Evolutionary conservation across 2,329 filamentous ascomycete genomes (phyloP).

Genomic region (Fusarium annulatum): DNA sequence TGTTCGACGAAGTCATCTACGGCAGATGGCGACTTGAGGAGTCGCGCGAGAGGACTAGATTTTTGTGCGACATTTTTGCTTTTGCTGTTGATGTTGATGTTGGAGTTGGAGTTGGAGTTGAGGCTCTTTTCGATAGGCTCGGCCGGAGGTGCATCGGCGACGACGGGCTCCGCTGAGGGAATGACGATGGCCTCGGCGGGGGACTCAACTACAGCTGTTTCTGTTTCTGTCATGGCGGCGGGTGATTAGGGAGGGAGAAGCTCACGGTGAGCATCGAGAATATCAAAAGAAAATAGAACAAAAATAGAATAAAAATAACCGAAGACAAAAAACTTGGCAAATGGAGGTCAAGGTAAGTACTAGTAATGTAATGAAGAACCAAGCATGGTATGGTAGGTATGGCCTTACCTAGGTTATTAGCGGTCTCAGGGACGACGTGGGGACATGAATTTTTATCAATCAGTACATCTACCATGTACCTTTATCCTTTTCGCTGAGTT

Average conservation of each 20-base stretch:
- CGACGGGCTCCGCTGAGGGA: constrained; percentile 38
- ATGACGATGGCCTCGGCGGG: constrained; percentile 43
- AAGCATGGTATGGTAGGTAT: neutral
- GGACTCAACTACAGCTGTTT: constrained; percentile 36
- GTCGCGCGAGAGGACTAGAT: constrained; percentile 17
- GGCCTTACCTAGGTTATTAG: constrained; percentile 8
- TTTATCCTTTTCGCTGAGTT: constrained; percentile 35
- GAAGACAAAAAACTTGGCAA: constrained; percentile 7
- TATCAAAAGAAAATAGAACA: neutral
- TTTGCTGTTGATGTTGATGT: neutral
- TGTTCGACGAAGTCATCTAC: constrained; percentile 65
- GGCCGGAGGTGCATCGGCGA: constrained; percentile 33
- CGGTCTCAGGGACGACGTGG: constrained; percentile 11
- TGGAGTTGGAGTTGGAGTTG: neutral
- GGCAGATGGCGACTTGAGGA: constrained; percentile 38
- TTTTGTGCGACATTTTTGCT: neutral
- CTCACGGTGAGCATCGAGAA: constrained; percentile 34
- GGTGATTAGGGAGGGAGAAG: constrained; percentile 21
- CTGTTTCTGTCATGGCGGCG: constrained; percentile 43
- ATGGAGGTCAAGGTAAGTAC: neutral
- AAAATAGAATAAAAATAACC: neutral
- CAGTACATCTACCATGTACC: neutral
- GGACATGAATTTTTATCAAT: constrained; percentile 22
- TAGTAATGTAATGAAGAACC: neutral
- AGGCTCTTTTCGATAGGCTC: constrained; percentile 25